Conservation (phyloP, 1,284 basidiomycete species). For the Rhodotorula glutinis region DNA sequence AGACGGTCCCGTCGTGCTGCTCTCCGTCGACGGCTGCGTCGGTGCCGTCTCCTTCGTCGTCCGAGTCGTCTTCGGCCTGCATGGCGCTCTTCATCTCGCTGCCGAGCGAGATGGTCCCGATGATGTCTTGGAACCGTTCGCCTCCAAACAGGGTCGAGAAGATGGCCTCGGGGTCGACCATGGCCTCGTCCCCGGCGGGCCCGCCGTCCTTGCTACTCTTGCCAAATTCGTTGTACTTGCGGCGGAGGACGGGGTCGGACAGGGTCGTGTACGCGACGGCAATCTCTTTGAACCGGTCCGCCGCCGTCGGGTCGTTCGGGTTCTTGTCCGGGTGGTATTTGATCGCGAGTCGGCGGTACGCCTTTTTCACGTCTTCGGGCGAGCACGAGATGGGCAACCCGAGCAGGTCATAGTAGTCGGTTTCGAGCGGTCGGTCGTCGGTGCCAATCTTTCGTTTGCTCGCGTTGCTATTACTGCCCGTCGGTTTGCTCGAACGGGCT, state of each 20-base stretch:
- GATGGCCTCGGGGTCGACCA: conserved; percentile 76
- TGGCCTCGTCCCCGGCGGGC: conserved; percentile 16
- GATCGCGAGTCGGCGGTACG: conserved; percentile 73
- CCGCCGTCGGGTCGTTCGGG: conserved; percentile 84
- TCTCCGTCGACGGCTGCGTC: neutral
- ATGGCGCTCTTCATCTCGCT: conserved; percentile 97
- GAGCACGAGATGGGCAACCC: conserved; percentile 71
- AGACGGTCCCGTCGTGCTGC: neutral
- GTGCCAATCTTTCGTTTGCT: conserved; percentile 51
- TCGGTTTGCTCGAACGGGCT: conserved; percentile 17
- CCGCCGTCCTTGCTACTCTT: conserved; percentile 36
- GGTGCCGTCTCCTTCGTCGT: conserved; percentile 54
- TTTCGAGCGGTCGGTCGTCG: conserved; percentile 83
- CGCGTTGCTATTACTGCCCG: neutral
- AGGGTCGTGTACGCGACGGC: conserved; percentile 54
- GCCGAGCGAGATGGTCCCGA: conserved; percentile 64
- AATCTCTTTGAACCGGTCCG: conserved; percentile 59
- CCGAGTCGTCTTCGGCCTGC: conserved; percentile 66
- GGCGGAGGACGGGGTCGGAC: conserved; percentile 68
- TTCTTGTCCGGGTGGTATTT: conserved; percentile 66
- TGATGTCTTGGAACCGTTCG: conserved; percentile 49
- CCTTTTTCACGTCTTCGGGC: conserved; percentile 87
- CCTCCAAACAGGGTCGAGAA: conserved; percentile 83
- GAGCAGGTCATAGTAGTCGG: conserved; percentile 74
- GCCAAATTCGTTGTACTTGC: conserved; percentile 42